Evolutionary conservation across 805 yeast genomes (phyloP).

Genomic region (Kodamaea kaohsiungensis): DNA sequence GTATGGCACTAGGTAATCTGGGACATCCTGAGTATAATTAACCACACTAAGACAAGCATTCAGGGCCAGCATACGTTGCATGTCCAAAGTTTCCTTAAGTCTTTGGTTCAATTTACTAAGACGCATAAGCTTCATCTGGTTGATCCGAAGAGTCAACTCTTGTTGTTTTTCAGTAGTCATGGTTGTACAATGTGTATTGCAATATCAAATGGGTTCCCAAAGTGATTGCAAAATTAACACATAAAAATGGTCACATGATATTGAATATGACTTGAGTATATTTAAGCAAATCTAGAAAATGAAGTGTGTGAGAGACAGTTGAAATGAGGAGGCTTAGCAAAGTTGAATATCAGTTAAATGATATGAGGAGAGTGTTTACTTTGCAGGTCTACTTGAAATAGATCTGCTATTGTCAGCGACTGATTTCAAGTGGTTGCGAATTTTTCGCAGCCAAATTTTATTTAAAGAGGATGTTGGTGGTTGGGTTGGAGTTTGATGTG

Average conservation of each 20-base stretch:
- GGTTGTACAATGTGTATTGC: neutral
- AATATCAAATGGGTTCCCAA: neutral
- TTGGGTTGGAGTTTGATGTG: neutral
- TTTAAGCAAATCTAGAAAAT: neutral
- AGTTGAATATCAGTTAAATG: neutral
- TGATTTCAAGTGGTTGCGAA: neutral
- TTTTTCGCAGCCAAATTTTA: neutral
- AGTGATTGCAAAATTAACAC: slow-evolving; percentile 5
- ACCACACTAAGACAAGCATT: slow-evolving; percentile 32
- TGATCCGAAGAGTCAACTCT: slow-evolving; percentile 35
- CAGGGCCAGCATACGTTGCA: slow-evolving; percentile 45
- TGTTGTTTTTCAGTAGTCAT: slow-evolving; percentile 9
- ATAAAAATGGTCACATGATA: slow-evolving; percentile 2
- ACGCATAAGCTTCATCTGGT: slow-evolving; percentile 51
- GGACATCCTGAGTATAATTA: slow-evolving; percentile 42
- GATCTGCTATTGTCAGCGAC: neutral
- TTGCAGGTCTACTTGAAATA: neutral
- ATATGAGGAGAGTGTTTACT: neutral
- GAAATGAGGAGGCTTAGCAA: neutral
- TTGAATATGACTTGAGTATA: too few relatives aligned
- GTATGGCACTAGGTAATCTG: slow-evolving; percentile 49
- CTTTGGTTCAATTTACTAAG: slow-evolving; percentile 38
- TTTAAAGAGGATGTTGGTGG: neutral
- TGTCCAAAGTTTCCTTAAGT: slow-evolving; percentile 49
- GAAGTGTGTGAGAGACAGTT: neutral